A percentile compares a stretch with the other conserved stretches of the same genome.
These are phyloP conservation scores for Viola odorata DNA, from an alignment of 345 rosid species.

Conservation along the genomic window DNA sequence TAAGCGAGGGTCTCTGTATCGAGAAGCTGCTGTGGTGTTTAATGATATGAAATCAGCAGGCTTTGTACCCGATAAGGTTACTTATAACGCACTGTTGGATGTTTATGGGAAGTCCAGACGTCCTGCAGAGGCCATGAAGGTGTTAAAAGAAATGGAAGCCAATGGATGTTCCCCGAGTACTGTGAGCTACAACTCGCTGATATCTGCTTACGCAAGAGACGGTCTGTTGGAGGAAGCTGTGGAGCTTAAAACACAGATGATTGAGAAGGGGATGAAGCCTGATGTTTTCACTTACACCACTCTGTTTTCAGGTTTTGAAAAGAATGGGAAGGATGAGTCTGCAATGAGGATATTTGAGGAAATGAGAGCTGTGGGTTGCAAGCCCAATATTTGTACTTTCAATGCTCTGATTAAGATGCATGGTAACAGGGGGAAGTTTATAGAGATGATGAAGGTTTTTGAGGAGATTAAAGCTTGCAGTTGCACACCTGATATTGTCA, in stretches of 20 bases:
- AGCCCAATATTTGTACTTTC: slow-evolving; percentile 87
- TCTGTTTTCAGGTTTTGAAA: slow-evolving; percentile 81
- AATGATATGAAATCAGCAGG: slow-evolving; percentile 71
- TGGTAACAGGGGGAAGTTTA: slow-evolving; percentile 77
- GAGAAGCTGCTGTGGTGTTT: slow-evolving; percentile 69
- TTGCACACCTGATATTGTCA: slow-evolving; percentile 73
- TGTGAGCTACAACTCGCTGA: slow-evolving; percentile 80
- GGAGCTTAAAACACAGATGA: slow-evolving; percentile 74
- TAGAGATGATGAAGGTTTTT: slow-evolving; percentile 88
- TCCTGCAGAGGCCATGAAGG: slow-evolving; percentile 76
- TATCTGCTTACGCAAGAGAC: slow-evolving; percentile 79
- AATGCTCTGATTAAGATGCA: slow-evolving; percentile 94
- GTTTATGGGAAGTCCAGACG: slow-evolving; percentile 90
- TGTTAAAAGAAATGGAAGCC: slow-evolving; percentile 72
- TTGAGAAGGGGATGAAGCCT: slow-evolving; percentile 58
- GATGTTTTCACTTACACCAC: slow-evolving; percentile 97
- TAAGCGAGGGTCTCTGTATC: slow-evolving; percentile 70
- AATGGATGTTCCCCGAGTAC: slow-evolving; percentile 58
- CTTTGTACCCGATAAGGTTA: slow-evolving; percentile 72
- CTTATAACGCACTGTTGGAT: slow-evolving; percentile 72
- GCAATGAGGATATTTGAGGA: slow-evolving; percentile 73
- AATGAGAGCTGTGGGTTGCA: slow-evolving; percentile 71
- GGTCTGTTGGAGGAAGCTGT: slow-evolving; percentile 70
- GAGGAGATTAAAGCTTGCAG: slow-evolving; percentile 66
- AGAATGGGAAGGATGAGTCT: slow-evolving; percentile 74